phyloP scores from a whole-genome alignment of 2,329 filamentous ascomycete genomes.

The Celoporthe dispersa region DNA sequence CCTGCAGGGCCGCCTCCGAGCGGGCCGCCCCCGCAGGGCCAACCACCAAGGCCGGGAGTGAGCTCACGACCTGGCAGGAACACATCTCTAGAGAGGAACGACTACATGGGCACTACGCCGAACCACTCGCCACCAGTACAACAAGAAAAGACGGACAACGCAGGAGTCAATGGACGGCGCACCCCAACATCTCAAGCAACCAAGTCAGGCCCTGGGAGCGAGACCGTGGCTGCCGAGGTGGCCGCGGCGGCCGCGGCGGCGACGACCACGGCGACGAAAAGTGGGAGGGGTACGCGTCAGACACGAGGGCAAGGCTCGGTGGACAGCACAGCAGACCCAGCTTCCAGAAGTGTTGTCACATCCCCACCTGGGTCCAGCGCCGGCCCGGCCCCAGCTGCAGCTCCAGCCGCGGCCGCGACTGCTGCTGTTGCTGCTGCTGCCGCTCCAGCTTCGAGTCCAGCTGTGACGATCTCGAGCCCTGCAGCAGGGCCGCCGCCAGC shows the following conservation, averaged over 20 bases:
- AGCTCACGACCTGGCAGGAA: conserved; percentile 51
- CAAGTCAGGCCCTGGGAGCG: conserved; percentile 39
- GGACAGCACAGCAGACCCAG: conserved; percentile 68
- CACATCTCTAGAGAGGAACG: conserved; percentile 52
- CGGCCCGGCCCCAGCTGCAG: not conserved
- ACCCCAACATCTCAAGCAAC: conserved; percentile 61
- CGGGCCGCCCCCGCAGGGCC: conserved; percentile 60
- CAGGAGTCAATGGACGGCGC: conserved; percentile 62
- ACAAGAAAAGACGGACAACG: conserved; percentile 55
- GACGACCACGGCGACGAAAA: conserved; percentile 39
- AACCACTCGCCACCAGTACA: conserved; percentile 49
- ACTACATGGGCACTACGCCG: conserved; percentile 33
- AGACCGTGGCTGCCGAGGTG: conserved; percentile 36
- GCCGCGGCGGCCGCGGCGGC: conserved; percentile 33
- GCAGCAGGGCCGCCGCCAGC: conserved; percentile 17
- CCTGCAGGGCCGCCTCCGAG: conserved; percentile 45
- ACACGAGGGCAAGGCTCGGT: conserved; percentile 67
- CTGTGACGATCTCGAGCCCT: conserved; percentile 40
- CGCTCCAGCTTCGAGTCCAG: conserved; percentile 6
- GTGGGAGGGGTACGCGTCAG: conserved; percentile 52
- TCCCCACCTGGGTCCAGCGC: conserved; percentile 21
- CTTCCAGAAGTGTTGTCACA: conserved; percentile 45
- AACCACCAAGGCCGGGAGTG: conserved; percentile 53
- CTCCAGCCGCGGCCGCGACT: conserved; percentile 4
- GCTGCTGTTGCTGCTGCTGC: conserved; percentile 2